Evolutionary conservation across 2,329 filamentous ascomycete species (phyloP).

Genomic region (Aphanocladium album): DNA sequence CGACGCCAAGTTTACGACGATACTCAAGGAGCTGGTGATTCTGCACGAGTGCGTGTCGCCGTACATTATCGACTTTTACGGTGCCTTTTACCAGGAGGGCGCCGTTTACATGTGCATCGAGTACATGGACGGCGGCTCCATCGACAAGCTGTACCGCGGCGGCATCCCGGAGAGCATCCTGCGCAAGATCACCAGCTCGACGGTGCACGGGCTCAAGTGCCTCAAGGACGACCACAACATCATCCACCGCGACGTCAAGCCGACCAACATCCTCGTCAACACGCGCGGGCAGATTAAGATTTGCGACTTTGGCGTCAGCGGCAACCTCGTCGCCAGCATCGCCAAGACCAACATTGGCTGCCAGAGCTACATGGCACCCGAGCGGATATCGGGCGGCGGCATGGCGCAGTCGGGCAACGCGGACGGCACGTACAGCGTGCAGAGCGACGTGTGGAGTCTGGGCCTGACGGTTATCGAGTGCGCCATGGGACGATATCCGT

Average conservation of each 20-base stretch:
- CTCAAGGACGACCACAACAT: conserved; percentile 99
- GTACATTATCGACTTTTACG: conserved; percentile 98
- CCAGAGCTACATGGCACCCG: conserved; percentile 98
- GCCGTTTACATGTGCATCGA: conserved; percentile 99
- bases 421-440: conserved; percentile 90
- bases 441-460: conserved; percentile 96
- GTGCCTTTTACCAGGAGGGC: conserved; percentile 97
- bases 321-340: conserved; percentile 94
- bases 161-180: conserved; percentile 86
- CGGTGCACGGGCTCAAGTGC: conserved; percentile 84
- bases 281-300: conserved; percentile 90
- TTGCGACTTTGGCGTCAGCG: conserved; percentile 96
- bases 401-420: conserved; percentile 64
- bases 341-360: conserved; percentile 98
- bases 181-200: conserved; percentile 84
- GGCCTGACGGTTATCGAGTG: conserved; percentile 95
- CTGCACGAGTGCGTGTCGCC: conserved; percentile 91
- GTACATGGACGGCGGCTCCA: conserved; percentile 97
- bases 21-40: conserved; percentile 96
- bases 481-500: conserved; percentile 89
- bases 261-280: conserved; percentile 96
- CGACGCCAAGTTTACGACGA: conserved; percentile 93
- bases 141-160: conserved; percentile 90
- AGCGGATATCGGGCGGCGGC: conserved; percentile 84
- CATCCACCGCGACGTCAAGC: conserved; percentile 97